Base-by-base conservation (phyloP, 345 rosid species). In the Hibiscus tridactylites region DNA sequence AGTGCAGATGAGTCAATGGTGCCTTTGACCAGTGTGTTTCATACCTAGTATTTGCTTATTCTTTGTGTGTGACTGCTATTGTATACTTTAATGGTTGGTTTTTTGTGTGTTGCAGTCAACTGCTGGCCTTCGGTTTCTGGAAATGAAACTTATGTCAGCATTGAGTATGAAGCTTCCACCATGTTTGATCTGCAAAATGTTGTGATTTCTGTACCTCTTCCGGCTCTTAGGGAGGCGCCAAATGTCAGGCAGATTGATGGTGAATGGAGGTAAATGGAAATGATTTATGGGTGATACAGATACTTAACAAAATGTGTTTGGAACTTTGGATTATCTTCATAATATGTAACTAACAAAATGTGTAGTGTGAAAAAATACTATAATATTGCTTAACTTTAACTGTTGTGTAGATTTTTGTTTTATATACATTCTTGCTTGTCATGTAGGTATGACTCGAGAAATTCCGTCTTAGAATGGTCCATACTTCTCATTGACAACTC, bases 71-170 rank as follows among this genome's bases (percentile, higher is more conserved):
- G 15, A 50, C 19, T 50, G 56, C 56, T 50, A 50, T 50, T 50
- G 56, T 50, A 50, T 50, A 50, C n/a, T 50, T n/a, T 15, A 50
- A 50, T 50, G 56, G 56, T 50, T 50, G 56, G 0, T 33, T 75
- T 47, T 73, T n/a, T 74, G 6, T 73, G 8, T 82, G 37, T 68
- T 81, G 83, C 91, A 92, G 99, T 96, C 81, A 96, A 91, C 83
- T 96, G 99, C 89, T 96, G 99, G 99, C 98, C 98, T 62, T 92
- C 99, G 65, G 97, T 91, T 70, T 96, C 98, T 81, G 98, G 98
- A 76, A 91, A 87, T 68, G 98, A 92, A 79, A 92, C 98, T 70
- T 96, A 83, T 67, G 98, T 96, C 68, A 96, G 90, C 91, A 86
- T 96, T 69, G 99, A 96, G 72, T 96, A 96, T 72, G 99, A 96